phyloP scores from a whole-genome alignment of 2,329 filamentous ascomycete genomes.

The Trichoderma atrobrunneum region DNA sequence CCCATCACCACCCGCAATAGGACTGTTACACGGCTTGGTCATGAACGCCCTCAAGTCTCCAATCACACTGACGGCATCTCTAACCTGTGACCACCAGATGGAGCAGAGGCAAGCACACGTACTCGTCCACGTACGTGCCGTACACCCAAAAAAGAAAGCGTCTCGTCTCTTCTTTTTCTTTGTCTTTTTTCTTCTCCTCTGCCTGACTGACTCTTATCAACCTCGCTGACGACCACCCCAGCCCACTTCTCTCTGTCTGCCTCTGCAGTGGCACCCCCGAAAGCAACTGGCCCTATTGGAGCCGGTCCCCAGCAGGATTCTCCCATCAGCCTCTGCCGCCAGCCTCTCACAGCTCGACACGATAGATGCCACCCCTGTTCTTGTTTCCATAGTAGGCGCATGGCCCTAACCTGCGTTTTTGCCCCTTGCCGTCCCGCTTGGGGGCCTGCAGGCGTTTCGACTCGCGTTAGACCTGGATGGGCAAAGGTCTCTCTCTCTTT shows the following conservation, averaged over 20 bases:
- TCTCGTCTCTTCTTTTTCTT: not conserved
- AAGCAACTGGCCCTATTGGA: not conserved
- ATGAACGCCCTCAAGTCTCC: not conserved
- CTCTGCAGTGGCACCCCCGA: not conserved
- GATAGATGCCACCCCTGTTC: slow-evolving; percentile 23
- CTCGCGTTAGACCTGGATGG: not conserved
- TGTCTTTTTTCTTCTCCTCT: not conserved
- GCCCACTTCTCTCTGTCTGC: not conserved
- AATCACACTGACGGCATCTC: not conserved
- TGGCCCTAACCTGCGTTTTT: slow-evolving; percentile 8
- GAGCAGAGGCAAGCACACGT: not conserved
- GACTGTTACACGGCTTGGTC: not conserved
- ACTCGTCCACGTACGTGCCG: not conserved
- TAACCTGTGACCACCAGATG: not conserved
- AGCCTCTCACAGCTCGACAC: slow-evolving; percentile 36
- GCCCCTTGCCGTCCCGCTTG: slow-evolving; percentile 13
- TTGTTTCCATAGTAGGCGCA: slow-evolving; percentile 9
- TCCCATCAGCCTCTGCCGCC: slow-evolving; percentile 19
- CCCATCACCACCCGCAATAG: not conserved
- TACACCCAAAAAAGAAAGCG: not conserved
- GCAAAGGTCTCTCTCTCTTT: not conserved
- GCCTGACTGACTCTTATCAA: not conserved
- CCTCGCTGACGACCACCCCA: not conserved
- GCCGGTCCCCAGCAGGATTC: slow-evolving; percentile 23
- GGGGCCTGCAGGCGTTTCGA: not conserved